A percentile compares a stretch with the other conserved stretches of the same genome.
phyloP scores from a whole-genome alignment of 352 stramenopile species.

The Globisporangium paroecandrum region DNA sequence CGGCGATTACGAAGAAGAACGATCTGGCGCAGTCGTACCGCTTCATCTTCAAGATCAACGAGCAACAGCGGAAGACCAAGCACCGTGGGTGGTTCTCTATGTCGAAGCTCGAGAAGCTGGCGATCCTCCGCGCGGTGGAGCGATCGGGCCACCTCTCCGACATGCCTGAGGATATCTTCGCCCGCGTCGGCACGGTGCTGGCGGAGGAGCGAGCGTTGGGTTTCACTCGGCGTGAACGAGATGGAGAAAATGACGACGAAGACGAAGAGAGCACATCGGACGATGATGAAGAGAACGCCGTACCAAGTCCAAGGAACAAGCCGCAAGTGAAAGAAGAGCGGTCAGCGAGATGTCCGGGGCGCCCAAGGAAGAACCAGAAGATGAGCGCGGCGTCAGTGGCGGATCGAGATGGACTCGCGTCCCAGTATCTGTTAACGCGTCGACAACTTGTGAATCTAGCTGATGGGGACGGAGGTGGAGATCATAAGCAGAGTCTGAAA shows the following conservation, averaged over 20 bases:
- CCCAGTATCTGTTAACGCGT: background rate
- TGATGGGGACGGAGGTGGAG: no score
- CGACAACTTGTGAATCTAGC: background rate
- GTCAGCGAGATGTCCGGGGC: background rate
- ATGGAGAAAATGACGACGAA: background rate
- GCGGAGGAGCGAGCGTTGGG: background rate
- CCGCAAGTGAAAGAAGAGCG: background rate
- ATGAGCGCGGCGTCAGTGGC: background rate
- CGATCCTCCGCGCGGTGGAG: background rate
- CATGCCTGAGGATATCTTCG: slow-evolving; percentile 4
- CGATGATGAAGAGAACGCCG: background rate
- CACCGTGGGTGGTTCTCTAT: background rate
- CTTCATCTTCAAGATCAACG: slow-evolving; percentile 9
- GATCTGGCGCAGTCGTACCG: slow-evolving; percentile 2
- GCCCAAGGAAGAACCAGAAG: background rate
- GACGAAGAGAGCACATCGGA: background rate
- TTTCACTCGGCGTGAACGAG: background rate
- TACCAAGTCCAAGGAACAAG: background rate
- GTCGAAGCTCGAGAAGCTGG: slow-evolving; percentile 10
- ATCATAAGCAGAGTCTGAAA: no score
- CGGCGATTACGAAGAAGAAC: slow-evolving; percentile 2
- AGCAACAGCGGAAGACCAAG: background rate
- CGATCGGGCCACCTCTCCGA: background rate
- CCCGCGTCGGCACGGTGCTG: background rate
- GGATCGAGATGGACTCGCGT: background rate